Evolutionary conservation across 441 rosid species (phyloP), one percentile per base, ranked within the genome.

Genomic region (Adansonia gregorii): DNA sequence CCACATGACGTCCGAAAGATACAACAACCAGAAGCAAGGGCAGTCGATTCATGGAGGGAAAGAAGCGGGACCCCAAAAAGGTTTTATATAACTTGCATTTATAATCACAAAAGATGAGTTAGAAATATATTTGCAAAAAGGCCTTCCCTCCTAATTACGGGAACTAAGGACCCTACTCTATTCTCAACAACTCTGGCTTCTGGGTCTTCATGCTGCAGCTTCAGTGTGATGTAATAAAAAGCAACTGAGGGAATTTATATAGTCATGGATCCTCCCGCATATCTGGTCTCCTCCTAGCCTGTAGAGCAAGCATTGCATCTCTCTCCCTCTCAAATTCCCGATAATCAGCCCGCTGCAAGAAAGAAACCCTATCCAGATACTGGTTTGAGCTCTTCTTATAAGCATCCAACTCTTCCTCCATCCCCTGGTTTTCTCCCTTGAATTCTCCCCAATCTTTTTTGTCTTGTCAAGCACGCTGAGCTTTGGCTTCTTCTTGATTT

Each of bases 371-470:
- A 52, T 93, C 98, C 3, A 92, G 86, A 80, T 94, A 94, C 81
- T 93, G 90, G 81, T 93, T 88, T 1, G 98, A 93, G 83, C 98
- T 91, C 89, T 93, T 94, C 88, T 91, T 93, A 77, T 94, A 94
- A 41, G 93, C 90, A 67, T 92, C 96, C 43, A 94, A 79, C 85
- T 94, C 96, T 0, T 91, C 96, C 79, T 91, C 97, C 67, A 93
- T 78, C n/a, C 97, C 94, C 81, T 84, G 87, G 78, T 95, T 87
- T 77, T 94, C 97, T 4, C 88, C 97, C 87, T 94, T 94, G 27
- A 87, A 94, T 81, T 93, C 98, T 85, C 97, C 98, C 98, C 97
- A 94, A 76, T 91, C 97, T 84, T 87, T 90, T 81, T 91, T 94
- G 97, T 88, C 87, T 94, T 94, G 87, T 94, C 98, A 15, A 94